Conservation (phyloP, 116 monocot genomes). For the Zostera marina region DNA sequence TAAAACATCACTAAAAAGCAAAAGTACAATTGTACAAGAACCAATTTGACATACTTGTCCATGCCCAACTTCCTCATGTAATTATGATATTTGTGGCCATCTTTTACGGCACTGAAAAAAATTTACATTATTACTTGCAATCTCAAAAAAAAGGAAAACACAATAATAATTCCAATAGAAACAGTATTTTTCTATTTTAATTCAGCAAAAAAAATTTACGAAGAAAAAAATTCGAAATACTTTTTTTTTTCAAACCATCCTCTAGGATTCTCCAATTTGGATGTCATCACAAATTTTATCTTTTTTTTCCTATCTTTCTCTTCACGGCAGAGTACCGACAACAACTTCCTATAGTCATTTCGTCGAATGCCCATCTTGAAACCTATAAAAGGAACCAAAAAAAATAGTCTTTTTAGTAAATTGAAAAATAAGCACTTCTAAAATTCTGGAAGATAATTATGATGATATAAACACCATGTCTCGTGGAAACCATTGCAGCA, state of each 20-base stretch:
- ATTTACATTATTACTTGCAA: background rate
- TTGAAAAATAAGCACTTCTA: no score
- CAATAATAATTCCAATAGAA: background rate
- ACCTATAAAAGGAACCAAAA: background rate
- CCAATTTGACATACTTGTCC: background rate
- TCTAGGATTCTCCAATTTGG: background rate
- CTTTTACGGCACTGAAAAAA: no score
- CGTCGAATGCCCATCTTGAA: background rate
- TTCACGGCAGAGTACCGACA: background rate
- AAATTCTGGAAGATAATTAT: no score
- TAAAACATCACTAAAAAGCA: background rate
- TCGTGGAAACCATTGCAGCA: no score
- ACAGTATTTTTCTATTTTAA: background rate
- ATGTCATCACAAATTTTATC: background rate
- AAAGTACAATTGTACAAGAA: background rate
- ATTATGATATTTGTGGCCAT: background rate
- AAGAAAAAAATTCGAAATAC: background rate
- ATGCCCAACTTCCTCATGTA: background rate
- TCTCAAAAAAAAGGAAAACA: background rate
- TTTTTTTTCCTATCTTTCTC: background rate
- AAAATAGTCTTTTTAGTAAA: background rate
- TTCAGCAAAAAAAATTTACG: background rate
- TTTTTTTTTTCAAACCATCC: background rate
- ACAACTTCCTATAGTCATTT: background rate
- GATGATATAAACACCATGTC: no score